These are phyloP conservation scores for Nakazawaea sp. DNA, from an alignment of 805 yeast genomes.

Conservation along the genomic window DNA sequence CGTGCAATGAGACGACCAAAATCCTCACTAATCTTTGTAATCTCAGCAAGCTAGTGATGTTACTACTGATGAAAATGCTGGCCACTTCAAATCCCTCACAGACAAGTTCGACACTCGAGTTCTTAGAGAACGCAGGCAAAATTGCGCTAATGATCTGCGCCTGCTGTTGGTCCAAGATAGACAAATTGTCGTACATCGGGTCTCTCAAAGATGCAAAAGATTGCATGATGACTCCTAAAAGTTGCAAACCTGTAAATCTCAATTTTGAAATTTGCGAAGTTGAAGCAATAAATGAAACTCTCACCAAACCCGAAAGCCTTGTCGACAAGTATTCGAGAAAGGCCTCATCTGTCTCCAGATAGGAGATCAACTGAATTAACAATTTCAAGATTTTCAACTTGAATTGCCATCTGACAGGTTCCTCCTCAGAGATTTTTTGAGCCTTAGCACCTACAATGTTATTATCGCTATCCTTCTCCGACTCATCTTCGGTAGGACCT, in stretches of 20 bases:
- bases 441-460: constrained; percentile 12
- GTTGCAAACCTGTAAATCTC: constrained; percentile 56
- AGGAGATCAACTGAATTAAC: constrained; percentile 33
- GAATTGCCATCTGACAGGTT: constrained; percentile 54
- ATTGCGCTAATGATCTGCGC: constrained; percentile 90
- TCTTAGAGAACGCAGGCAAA: constrained; percentile 75
- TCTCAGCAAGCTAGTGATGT: constrained; percentile 40
- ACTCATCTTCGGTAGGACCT: constrained; percentile 13
- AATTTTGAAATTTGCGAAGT: constrained; percentile 60
- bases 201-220: constrained; percentile 58
- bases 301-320: constrained; percentile 58
- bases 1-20: constrained; percentile 60
- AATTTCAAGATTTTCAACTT: constrained; percentile 40
- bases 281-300: constrained; percentile 74
- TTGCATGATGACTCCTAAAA: constrained; percentile 58
- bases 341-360: constrained; percentile 29
- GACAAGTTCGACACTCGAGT: constrained; percentile 67
- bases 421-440: constrained; percentile 31
- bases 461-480: constrained; percentile 5
- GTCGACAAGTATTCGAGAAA: constrained; percentile 35
- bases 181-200: constrained; percentile 63
- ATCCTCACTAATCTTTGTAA: constrained; percentile 55
- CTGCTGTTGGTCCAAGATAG: constrained; percentile 84
- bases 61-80: constrained; percentile 67
- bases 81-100: constrained; percentile 72